Percentiles rank a stretch among this genome's conserved stretches.
These are phyloP conservation scores for Cytospora piceicola DNA, from an alignment of 2,329 filamentous ascomycete species.

Conservation along the genomic window DNA sequence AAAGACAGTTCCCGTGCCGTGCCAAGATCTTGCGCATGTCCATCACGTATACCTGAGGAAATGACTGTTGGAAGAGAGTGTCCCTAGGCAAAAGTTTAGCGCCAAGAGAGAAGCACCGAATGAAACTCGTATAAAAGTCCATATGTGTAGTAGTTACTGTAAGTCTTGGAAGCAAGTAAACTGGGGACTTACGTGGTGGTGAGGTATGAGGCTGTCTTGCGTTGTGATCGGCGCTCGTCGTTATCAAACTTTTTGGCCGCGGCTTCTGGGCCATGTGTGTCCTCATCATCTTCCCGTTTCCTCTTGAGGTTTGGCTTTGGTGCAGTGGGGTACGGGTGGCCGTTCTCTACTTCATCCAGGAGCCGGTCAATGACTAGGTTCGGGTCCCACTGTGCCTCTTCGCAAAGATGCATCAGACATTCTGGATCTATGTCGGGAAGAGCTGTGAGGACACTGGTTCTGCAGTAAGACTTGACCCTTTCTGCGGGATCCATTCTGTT, in stretches of 20 bases:
- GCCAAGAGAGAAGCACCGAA: neutral
- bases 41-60: slow-evolving; percentile 38
- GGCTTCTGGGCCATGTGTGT: slow-evolving; percentile 31
- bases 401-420: slow-evolving; percentile 40
- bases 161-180: neutral
- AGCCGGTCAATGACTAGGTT: slow-evolving; percentile 44
- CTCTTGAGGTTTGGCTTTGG: slow-evolving; percentile 43
- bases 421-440: slow-evolving; percentile 53
- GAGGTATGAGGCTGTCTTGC: slow-evolving; percentile 30
- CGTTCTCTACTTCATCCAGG: slow-evolving; percentile 46
- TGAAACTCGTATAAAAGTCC: neutral
- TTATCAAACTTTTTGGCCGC: slow-evolving; percentile 33
- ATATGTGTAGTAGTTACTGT: neutral
- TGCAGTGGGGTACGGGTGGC: slow-evolving; percentile 43
- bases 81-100: slow-evolving; percentile 30
- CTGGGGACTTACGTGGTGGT: slow-evolving; percentile 24
- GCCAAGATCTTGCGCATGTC: slow-evolving; percentile 36
- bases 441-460: slow-evolving; percentile 38
- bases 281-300: slow-evolving; percentile 41
- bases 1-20: slow-evolving; percentile 38
- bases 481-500: neutral
- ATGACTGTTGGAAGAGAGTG: slow-evolving; percentile 42
- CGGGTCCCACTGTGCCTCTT: slow-evolving; percentile 37
- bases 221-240: slow-evolving; percentile 31
- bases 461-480: slow-evolving; percentile 34